Base-by-base conservation (phyloP, 106 monocot genomes). In the Acorus calamus region DNA sequence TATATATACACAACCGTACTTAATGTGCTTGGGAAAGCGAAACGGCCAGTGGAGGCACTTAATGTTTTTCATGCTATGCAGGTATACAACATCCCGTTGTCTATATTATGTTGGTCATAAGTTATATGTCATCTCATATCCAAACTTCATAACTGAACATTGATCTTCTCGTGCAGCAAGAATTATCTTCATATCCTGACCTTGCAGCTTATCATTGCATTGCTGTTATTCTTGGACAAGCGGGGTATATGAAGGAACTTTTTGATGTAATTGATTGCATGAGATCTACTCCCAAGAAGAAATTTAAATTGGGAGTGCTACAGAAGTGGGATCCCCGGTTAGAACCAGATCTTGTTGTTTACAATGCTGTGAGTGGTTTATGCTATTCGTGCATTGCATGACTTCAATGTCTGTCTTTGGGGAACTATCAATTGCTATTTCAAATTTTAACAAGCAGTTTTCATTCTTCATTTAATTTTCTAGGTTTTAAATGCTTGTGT, bases 221-320 rank as follows among this genome's bases (percentile, higher is more conserved):
- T 73, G 80, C 92, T 63, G 92, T 92, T 12, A 83, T 70, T 61
- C 85, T 98, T 64, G 98, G 98, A 47, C 98, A 92, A 88, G 88
- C 92, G 8, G 98, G 92, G 4, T 77, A 83, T 51, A 79, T 98
- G 80, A 92, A 92, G 77, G 98, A 92, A 63, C 77, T 98, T 70
- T 98, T 92, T 69, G 92, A 98, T 83, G 85, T 98, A 4, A 98
- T 92, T 67, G 98, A 98, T 71, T 85, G 85, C 81, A 88, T 98
- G 98, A 71, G 74, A 59, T 56, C 76, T 62, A 7, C 42, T 48
- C 98, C 98, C 10, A 75, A 80, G 55, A 89, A 81, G 66, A 88
- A 98, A 56, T 83, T 83, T 61, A 81, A 88, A 59, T 63, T 81
- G 55, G 85, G 85, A 41, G 64, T 74, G 47, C 73, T 88, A 14